These are phyloP conservation scores for Closterium sp. DNA, from an alignment of 139 green algal genomes.

Conservation along the genomic window DNA sequence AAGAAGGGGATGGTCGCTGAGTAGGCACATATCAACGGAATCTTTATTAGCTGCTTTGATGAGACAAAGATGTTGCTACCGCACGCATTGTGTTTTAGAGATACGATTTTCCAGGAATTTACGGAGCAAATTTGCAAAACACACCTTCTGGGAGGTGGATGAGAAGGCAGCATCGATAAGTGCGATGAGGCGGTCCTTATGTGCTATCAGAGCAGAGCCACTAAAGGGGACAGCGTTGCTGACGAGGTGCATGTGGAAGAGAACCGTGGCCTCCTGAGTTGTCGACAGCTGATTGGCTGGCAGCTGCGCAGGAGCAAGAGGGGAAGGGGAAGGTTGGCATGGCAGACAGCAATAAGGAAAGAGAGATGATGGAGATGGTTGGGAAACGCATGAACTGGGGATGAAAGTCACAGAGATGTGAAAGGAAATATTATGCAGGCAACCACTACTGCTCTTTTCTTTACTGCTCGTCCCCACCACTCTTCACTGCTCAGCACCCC, in stretches of 20 bases:
- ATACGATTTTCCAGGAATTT: no score
- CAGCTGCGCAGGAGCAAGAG: neutral
- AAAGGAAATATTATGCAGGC: no score
- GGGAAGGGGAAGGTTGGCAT: neutral
- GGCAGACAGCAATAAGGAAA: neutral
- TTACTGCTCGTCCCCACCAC: neutral
- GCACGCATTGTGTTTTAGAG: no score
- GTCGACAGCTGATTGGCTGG: neutral
- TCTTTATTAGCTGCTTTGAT: no score
- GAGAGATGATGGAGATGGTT: neutral
- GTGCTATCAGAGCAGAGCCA: neutral
- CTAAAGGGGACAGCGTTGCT: neutral
- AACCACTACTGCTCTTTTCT: no score
- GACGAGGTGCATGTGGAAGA: neutral
- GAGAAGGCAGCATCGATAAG: neutral
- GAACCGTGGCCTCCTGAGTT: neutral
- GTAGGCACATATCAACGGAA: no score
- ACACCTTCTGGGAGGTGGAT: neutral
- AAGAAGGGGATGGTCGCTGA: neutral
- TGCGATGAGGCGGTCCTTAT: neutral
- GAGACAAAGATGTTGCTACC: no score
- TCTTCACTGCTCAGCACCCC: neutral
- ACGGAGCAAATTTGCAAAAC: neutral
- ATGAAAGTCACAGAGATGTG: no score
- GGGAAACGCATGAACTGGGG: no score